These are phyloP conservation scores for Chlorencoelia australis DNA, from an alignment of 2,329 filamentous ascomycete genomes.

Conservation along the genomic window DNA sequence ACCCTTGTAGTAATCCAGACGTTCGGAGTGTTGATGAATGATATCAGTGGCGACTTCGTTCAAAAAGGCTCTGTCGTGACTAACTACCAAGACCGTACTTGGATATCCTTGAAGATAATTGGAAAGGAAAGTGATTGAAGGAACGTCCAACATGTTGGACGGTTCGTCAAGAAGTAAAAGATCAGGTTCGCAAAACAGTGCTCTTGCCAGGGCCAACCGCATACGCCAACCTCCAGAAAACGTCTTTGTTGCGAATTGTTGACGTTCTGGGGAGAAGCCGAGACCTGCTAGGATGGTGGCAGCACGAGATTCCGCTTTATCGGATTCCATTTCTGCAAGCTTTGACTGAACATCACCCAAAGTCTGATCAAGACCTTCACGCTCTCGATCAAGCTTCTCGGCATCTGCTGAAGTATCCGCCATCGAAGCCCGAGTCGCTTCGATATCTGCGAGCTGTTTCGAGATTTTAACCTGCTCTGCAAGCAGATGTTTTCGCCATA, in stretches of 20 bases:
- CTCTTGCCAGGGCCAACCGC: constrained; percentile 87
- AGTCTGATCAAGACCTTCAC: constrained; percentile 82
- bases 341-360: constrained; percentile 87
- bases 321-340: constrained; percentile 95
- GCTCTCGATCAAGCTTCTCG: constrained; percentile 70
- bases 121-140: constrained; percentile 96
- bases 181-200: constrained; percentile 96
- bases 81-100: constrained; percentile 90
- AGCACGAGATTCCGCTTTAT: constrained; percentile 91
- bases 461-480: constrained; percentile 82
- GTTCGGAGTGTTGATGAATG: constrained; percentile 93
- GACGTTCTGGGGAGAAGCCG: constrained; percentile 87
- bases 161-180: constrained; percentile 94
- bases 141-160: constrained; percentile 99
- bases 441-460: constrained; percentile 64
- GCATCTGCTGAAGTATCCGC: constrained; percentile 91
- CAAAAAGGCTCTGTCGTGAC: constrained; percentile 96
- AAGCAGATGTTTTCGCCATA: constrained; percentile 94
- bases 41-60: constrained; percentile 99
- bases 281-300: constrained; percentile 95
- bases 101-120: constrained; percentile 92
- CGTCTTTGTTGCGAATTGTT: constrained; percentile 88
- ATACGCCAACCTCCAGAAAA: constrained; percentile 99
- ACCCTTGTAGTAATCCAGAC: constrained; percentile 96
- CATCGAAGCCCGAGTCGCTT: constrained; percentile 65